These are phyloP conservation scores for Didymella segeticola DNA, from an alignment of 2,329 filamentous ascomycete genomes.

Conservation along the genomic window DNA sequence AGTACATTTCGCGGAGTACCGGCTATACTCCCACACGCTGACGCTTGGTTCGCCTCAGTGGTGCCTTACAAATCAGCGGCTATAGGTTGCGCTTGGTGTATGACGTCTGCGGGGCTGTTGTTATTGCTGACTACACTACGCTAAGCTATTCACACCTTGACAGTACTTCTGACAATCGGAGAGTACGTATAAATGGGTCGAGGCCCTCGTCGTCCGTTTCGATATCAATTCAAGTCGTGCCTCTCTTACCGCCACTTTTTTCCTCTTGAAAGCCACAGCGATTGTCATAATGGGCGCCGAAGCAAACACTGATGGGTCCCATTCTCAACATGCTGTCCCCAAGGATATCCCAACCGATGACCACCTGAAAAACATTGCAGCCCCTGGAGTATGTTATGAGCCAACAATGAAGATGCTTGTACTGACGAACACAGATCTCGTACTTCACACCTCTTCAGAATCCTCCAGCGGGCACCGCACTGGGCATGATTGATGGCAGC, in stretches of 20 bases:
- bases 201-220: not conserved
- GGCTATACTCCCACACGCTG: not conserved
- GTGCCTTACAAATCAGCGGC: slow-evolving; percentile 14
- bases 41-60: not conserved
- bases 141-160: slow-evolving; percentile 21
- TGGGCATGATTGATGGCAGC: slow-evolving; percentile 56
- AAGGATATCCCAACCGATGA: slow-evolving; percentile 42
- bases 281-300: slow-evolving; percentile 30
- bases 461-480: slow-evolving; percentile 56
- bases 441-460: slow-evolving; percentile 58
- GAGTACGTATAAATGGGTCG: slow-evolving; percentile 32
- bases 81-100: not conserved
- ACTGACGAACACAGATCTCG: slow-evolving; percentile 41
- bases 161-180: slow-evolving; percentile 25
- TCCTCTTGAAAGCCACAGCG: not conserved
- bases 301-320: slow-evolving; percentile 32
- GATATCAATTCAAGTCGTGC: slow-evolving; percentile 4
- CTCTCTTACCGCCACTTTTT: not conserved
- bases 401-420: not conserved
- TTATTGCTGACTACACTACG: slow-evolving; percentile 5
- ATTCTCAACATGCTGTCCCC: slow-evolving; percentile 43
- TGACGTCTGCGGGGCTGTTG: slow-evolving; percentile 14
- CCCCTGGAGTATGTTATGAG: slow-evolving; percentile 51
- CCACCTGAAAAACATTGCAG: slow-evolving; percentile 51
- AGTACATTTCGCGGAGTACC: not conserved